These are phyloP conservation scores for Climacium dendroides DNA, from an alignment of 225 moss, liverwort and hornwort genomes.

Conservation along the genomic window DNA sequence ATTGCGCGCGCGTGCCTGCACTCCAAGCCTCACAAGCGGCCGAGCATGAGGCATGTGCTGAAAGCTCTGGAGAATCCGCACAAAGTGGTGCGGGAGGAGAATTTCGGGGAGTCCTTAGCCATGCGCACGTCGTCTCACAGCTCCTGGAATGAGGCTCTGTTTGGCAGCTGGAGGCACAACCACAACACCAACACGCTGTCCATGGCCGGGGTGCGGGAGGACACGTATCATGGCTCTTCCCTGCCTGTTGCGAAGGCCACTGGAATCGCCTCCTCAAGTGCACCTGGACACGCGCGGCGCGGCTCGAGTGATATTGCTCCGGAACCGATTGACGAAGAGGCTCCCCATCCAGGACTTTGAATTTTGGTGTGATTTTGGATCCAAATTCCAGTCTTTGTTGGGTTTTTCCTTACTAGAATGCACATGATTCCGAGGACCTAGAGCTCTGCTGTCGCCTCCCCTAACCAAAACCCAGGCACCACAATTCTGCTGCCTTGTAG, in stretches of 20 bases:
- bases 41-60: conserved; percentile 83
- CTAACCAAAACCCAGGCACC: neutral
- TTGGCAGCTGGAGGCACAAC: conserved; percentile 82
- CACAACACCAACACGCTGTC: conserved; percentile 37
- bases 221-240: conserved; percentile 27
- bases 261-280: conserved; percentile 30
- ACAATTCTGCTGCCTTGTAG: neutral
- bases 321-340: conserved; percentile 52
- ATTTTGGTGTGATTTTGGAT: neutral
- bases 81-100: conserved; percentile 90
- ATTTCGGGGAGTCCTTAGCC: conserved; percentile 69
- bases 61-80: conserved; percentile 90
- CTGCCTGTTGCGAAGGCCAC: conserved; percentile 33
- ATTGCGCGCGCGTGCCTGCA: conserved; percentile 86
- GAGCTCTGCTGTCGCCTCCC: neutral
- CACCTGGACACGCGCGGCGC: conserved; percentile 39
- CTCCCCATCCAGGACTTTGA: neutral
- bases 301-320: conserved; percentile 81
- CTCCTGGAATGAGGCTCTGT: conserved; percentile 96
- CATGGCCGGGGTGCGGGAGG: conserved; percentile 53
- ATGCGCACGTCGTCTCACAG: conserved; percentile 83
- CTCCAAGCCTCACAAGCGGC: conserved; percentile 70
- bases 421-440: neutral
- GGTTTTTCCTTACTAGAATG: neutral
- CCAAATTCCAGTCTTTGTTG: neutral